Evolutionary conservation across 2,329 filamentous ascomycete genomes (phyloP).

Genomic region (Eurotiales sp.): DNA sequence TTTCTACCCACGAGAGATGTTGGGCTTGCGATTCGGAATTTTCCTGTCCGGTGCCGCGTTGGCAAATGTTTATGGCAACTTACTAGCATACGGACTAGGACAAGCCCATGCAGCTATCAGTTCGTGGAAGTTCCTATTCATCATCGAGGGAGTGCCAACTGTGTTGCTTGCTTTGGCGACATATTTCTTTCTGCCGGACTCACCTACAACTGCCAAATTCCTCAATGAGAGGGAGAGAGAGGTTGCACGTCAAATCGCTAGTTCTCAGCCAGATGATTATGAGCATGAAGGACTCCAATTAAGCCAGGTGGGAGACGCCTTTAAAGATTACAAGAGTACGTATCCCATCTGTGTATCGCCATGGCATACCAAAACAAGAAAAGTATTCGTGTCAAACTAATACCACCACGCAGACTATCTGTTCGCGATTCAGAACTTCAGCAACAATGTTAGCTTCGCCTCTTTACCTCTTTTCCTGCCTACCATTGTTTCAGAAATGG

Average conservation of each 20-base stretch:
- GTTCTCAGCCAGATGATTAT: conserved; percentile 22
- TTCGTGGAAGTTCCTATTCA: conserved; percentile 43
- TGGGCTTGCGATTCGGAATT: conserved; percentile 46
- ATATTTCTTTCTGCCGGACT: conserved; percentile 42
- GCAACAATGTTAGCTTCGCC: conserved; percentile 30
- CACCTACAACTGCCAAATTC: conserved; percentile 36
- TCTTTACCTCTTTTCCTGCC: conserved; percentile 31
- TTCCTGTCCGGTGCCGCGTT: conserved; percentile 39
- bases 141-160: conserved; percentile 43
- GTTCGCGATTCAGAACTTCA: conserved; percentile 22
- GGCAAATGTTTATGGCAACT: conserved; percentile 35
- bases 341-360: background rate
- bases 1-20: conserved; percentile 48
- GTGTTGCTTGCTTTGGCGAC: conserved; percentile 35
- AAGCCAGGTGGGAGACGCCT: conserved; percentile 16
- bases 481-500: conserved; percentile 33
- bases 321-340: conserved; percentile 18
- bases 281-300: conserved; percentile 19
- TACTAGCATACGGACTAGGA: conserved; percentile 33
- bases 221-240: conserved; percentile 38
- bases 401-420: conserved; percentile 14
- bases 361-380: too few relatives aligned
- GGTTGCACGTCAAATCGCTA: conserved; percentile 21
- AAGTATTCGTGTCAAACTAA: background rate
- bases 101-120: conserved; percentile 24